These are phyloP conservation scores for Terfezia boudieri DNA, from an alignment of 495 filamentous ascomycete species.

Conservation along the genomic window DNA sequence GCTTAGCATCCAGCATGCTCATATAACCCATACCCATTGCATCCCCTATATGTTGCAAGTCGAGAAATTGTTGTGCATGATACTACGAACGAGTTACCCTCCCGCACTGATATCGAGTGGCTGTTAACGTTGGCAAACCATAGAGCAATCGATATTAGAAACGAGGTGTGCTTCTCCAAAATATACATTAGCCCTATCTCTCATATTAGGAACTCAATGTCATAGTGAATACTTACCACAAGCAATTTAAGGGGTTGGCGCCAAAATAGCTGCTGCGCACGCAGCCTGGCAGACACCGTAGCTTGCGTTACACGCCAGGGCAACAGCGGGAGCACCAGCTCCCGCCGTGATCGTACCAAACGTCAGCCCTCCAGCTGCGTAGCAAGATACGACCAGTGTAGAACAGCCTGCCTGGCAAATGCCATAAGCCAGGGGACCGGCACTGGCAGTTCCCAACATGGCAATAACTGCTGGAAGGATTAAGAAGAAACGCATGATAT, in stretches of 20 bases:
- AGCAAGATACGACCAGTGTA: conserved; percentile 29
- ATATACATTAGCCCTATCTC: no score
- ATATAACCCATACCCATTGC: no score
- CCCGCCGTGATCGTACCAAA: conserved; percentile 21
- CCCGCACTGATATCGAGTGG: no score
- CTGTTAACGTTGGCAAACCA: no score
- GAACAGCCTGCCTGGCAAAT: conserved; percentile 31
- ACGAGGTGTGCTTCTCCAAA: no score
- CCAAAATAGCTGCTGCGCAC: conserved; percentile 21
- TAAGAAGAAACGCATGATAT: neutral
- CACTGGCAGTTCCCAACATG: conserved; percentile 1
- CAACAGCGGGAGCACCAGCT: conserved; percentile 20
- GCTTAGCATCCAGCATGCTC: no score
- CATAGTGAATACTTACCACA: no score
- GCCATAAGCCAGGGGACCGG: conserved; percentile 25
- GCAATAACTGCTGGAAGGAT: neutral
- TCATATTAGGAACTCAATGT: no score
- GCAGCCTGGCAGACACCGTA: conserved; percentile 28
- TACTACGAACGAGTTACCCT: no score
- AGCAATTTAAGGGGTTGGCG: conserved; percentile 4
- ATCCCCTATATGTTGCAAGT: no score
- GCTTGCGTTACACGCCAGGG: conserved; percentile 27
- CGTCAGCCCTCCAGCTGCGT: conserved; percentile 26
- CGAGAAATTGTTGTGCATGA: no score
- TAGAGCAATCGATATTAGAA: no score